Evolutionary conservation across 805 yeast genomes (phyloP).

Genomic region (Brettanomyces custersianus): DNA sequence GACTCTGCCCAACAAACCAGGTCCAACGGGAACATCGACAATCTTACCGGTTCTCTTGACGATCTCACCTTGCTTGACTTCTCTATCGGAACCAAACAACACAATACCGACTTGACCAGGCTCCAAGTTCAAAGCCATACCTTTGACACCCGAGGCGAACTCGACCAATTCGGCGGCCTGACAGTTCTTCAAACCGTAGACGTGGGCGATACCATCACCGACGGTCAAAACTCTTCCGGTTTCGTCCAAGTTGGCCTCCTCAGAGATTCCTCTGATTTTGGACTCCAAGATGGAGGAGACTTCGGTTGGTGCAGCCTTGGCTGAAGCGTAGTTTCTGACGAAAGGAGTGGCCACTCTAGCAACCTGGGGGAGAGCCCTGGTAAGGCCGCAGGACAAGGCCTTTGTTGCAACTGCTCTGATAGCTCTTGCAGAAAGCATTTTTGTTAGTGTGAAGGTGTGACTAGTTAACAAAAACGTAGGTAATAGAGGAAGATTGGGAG

Average conservation of each 20-base stretch:
- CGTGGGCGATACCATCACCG: conserved; percentile 99
- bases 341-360: conserved; percentile 57
- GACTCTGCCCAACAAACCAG: conserved; percentile 96
- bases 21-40: conserved; percentile 99
- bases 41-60: conserved; percentile 99
- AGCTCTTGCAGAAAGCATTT: conserved; percentile 81
- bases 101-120: conserved; percentile 99
- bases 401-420: conserved; percentile 80
- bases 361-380: conserved; percentile 32
- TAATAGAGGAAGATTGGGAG: background rate
- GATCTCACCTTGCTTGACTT: conserved; percentile 98
- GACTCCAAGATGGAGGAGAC: conserved; percentile 98
- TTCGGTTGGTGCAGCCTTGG: conserved; percentile 98
- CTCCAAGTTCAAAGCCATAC: conserved; percentile 99
- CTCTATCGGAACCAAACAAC: conserved; percentile 97
- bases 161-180: conserved; percentile 99
- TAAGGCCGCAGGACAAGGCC: conserved; percentile 48
- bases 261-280: conserved; percentile 98
- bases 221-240: conserved; percentile 99
- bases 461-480: background rate
- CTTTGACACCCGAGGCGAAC: conserved; percentile 98
- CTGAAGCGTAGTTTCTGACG: conserved; percentile 80
- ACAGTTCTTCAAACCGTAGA: conserved; percentile 97
- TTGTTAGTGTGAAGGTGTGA: conserved; percentile 9
- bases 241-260: conserved; percentile 95